Evolutionary conservation across 2,329 filamentous ascomycete genomes (phyloP), one percentile per base, ranked within the genome.

Genomic region (Cercospora sesami): DNA sequence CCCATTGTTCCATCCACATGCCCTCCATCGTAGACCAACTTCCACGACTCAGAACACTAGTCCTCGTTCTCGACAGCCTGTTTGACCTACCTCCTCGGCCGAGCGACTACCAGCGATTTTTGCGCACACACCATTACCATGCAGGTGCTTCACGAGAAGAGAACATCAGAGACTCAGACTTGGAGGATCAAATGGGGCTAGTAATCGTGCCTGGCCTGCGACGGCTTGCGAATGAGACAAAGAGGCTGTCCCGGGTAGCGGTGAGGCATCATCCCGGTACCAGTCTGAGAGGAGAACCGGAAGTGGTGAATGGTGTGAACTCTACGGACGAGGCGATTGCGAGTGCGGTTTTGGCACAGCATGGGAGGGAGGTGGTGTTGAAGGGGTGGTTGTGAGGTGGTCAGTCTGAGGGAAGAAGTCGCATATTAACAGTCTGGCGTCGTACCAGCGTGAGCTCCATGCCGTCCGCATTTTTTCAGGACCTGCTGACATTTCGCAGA

Each of bases 61-160:
- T 45, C 23, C 30, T 68, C 10, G 62, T 63, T 3, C 31, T 64
- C n/a, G 66, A 68, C 31, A 68, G 60, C 33, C 55, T 68, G 1
- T 68, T 68, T 8, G 66, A 68, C 30, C 36, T 63, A 30, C 62
- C 61, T n/a, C 66, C 66, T 8, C 66, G 66, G 36, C 66, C 66
- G 21, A 57, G 66, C 53, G 66, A 68, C 57, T 67, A 63, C 14
- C 60, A 68, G 30, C 57, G 66, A 39, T 60, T 30, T 23, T 28
- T 60, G 26, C 33, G 21, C 18, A 64, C 36, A 21, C 55, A 21
- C n/a, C 53, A 48, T 10, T 60, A 60, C 28, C 33, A 45, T 26
- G 51, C 31, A 6, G 61, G 61, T 23, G 30, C 55, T n/a, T 48
- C 39, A 16, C 9, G 36, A 30, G 30, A 63, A 30, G 66, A 68